phyloP scores from a whole-genome alignment of 768 basidiomycete species.

The Boletus edulis region DNA sequence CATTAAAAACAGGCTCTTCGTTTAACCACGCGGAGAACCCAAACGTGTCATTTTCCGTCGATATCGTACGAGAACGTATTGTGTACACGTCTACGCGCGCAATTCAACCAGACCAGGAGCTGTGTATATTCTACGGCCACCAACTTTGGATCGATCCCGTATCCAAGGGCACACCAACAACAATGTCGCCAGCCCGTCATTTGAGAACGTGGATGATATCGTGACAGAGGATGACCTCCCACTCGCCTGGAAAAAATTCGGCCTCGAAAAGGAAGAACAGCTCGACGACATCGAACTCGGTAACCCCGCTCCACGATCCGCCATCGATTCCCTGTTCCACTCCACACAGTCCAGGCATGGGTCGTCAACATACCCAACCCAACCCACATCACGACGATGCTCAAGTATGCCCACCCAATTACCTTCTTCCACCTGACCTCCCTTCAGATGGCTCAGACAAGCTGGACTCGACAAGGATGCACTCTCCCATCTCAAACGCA shows the following conservation, averaged over 20 bases:
- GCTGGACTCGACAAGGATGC: constrained; percentile 56
- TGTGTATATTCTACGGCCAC: constrained; percentile 76
- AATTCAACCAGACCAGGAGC: constrained; percentile 62
- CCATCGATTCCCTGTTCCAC: background rate
- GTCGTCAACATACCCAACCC: constrained; percentile 70
- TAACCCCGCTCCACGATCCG: background rate
- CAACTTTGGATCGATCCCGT: constrained; percentile 60
- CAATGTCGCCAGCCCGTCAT: background rate
- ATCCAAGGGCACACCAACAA: constrained; percentile 2
- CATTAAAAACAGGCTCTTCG: constrained; percentile 55
- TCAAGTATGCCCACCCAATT: constrained; percentile 46
- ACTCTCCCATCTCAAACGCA: constrained; percentile 73
- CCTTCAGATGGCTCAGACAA: constrained; percentile 65
- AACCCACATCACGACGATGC: constrained; percentile 53
- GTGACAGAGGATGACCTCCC: constrained; percentile 62
- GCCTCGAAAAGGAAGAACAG: constrained; percentile 62
- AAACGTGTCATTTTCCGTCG: constrained; percentile 66
- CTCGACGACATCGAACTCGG: constrained; percentile 46
- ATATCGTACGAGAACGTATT: constrained; percentile 55
- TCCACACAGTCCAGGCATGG: constrained; percentile 65
- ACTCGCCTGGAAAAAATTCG: constrained; percentile 58
- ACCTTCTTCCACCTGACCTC: background rate
- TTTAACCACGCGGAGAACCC: constrained; percentile 76
- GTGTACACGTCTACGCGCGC: constrained; percentile 54
- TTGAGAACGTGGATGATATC: constrained; percentile 31